Evolutionary conservation across 2,329 filamentous ascomycete species (phyloP).

Genomic region (Pseudogymnoascus destructans): DNA sequence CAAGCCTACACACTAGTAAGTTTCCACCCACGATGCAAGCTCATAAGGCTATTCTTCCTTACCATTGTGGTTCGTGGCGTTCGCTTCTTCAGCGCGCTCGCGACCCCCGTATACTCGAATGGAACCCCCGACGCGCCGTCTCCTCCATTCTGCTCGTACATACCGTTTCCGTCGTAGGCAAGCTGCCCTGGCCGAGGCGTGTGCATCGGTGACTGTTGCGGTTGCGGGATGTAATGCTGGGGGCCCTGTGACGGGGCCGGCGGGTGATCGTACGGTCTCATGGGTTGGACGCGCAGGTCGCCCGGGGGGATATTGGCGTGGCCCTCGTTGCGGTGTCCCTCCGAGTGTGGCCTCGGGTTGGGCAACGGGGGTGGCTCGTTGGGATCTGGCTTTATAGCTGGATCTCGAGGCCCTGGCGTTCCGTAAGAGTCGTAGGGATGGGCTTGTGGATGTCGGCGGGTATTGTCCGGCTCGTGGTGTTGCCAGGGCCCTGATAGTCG

Average conservation of each 20-base stretch:
- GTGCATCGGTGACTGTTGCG: neutral
- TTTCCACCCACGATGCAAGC: constrained; percentile 12
- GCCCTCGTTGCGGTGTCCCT: constrained; percentile 20
- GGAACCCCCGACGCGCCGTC: neutral
- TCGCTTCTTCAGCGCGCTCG: constrained; percentile 3
- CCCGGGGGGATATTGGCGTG: constrained; percentile 20
- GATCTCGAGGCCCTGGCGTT: constrained; percentile 30
- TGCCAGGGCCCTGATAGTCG: constrained; percentile 17
- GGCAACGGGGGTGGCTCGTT: constrained; percentile 26
- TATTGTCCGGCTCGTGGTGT: neutral
- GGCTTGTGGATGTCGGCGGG: neutral
- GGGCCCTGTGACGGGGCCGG: constrained; percentile 10
- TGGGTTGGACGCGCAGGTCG: constrained; percentile 15
- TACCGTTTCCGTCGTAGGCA: neutral
- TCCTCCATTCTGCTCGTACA: neutral
- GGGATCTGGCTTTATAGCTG: constrained; percentile 42
- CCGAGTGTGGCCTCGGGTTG: constrained; percentile 25
- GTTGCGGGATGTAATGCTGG: neutral
- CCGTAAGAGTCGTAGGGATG: neutral
- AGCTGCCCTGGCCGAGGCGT: neutral
- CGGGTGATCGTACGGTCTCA: constrained; percentile 17
- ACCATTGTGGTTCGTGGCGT: constrained; percentile 31
- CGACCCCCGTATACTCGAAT: constrained; percentile 10
- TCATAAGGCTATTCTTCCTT: constrained; percentile 21
- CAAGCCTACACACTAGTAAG: constrained; percentile 50